A percentile compares a stretch with the other conserved stretches of the same genome.
These are phyloP conservation scores for Verruconis gallopava DNA, from an alignment of 2,329 filamentous ascomycete genomes.

Conservation along the genomic window DNA sequence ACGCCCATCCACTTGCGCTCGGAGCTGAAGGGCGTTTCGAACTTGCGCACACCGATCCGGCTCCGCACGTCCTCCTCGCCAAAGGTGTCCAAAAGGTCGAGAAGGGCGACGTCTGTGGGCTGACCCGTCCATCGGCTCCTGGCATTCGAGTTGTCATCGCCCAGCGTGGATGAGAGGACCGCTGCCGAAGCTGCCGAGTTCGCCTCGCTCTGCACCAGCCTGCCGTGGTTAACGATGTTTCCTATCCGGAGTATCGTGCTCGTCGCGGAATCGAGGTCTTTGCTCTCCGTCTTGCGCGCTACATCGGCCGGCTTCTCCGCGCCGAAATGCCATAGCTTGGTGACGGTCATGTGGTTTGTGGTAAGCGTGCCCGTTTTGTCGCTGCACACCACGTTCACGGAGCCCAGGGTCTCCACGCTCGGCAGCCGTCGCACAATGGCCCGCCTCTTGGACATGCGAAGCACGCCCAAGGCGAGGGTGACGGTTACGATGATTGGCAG, in stretches of 20 bases:
- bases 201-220: constrained; percentile 54
- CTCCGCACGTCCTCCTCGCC: constrained; percentile 85
- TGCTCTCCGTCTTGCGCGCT: constrained; percentile 37
- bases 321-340: constrained; percentile 92
- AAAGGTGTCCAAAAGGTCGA: constrained; percentile 83
- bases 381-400: constrained; percentile 98
- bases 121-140: constrained; percentile 93
- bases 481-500: constrained; percentile 97
- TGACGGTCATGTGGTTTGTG: constrained; percentile 96
- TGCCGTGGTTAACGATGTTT: constrained; percentile 91
- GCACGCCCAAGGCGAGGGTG: constrained; percentile 82
- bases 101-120: constrained; percentile 92
- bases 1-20: constrained; percentile 99
- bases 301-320: constrained; percentile 44
- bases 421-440: constrained; percentile 93
- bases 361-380: constrained; percentile 96
- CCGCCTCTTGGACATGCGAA: constrained; percentile 89
- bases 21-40: constrained; percentile 90
- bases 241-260: constrained; percentile 77
- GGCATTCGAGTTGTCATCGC: constrained; percentile 45
- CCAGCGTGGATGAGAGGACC: constrained; percentile 73
- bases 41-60: constrained; percentile 65
- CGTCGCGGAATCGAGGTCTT: constrained; percentile 57
- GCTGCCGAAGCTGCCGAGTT: constrained; percentile 61
- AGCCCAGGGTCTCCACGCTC: constrained; percentile 92